Evolutionary conservation across 1,284 basidiomycete species (phyloP), one percentile per base, ranked within the genome.

Genomic region (Moesziomyces sp.): DNA sequence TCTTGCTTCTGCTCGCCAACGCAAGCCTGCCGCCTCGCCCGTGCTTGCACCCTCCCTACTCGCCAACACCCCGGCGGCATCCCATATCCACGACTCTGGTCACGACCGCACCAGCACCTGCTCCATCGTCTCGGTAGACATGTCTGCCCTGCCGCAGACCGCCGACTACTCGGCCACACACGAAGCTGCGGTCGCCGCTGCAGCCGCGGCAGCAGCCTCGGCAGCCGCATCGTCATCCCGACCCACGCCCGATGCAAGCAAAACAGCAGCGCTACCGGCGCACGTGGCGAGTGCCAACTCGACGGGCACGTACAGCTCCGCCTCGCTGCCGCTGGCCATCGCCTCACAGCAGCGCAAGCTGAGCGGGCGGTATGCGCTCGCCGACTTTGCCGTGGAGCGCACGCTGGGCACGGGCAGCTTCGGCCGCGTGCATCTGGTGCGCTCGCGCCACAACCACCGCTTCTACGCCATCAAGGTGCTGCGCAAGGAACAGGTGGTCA

Each of bases 401-500:
- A 84, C 82, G 2, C 55, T 84, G 18, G 82, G 82, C 8, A 84
- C 82, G 2, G 82, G 82, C 19, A 77, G 72, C 38, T 84, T 84
- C 38, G 82, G 82, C 0, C 71, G 82, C 10, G 82, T 84, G 28
- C 82, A 84, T 44, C 69, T 84, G 14, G 82, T 82, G 9, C 65
- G 77, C 10, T 76, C 71, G 50, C 52, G 71, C 8, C 81, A 84
- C 70, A 84, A 84, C 50, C 66, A 74, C 52, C 73, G 82, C 9
- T 83, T 81, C 66, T 84, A 84, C 61, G 82, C 82, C 3, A 77
- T 84, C 69, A 84, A 84, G 67, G 81, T 83, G 24, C 66, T 83
- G 14, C 74, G 77, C 45, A 84, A 84, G 59, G 93, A 97, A 72
- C 93, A 94, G 83, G 93, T 99, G 58, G 93, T 96, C 66, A 90